Evolutionary conservation across 176 grass and related monocot species (phyloP), one percentile per base, ranked within the genome.

Genomic region (Elymus sibiricus): DNA sequence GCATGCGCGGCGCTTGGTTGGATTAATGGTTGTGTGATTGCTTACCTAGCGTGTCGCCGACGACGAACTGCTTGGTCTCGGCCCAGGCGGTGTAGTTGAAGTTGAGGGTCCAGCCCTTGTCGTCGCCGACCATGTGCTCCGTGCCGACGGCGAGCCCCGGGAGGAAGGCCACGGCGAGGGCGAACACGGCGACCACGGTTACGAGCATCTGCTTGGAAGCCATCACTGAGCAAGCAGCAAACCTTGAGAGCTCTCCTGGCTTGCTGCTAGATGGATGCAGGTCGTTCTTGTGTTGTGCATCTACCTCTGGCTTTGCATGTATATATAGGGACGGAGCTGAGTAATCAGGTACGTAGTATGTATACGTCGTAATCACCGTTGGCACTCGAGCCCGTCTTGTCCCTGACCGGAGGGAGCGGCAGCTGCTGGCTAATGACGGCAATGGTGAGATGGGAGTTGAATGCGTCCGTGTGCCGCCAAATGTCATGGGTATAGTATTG

Each of bases 21-120:
- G n/a, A n/a, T n/a, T n/a, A n/a, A n/a, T n/a, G n/a, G n/a, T n/a
- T n/a, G 49, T 53, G 7, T 53, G 3, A n/a, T n/a, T 8, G 26
- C 7, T 68, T 80, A 93, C 92, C 67, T 81, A 94, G 64, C 43
- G 76, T 86, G 76, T 94, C 92, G 66, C 92, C 92, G 62, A 87
- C 87, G 16, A 42, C 61, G 81, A 94, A 94, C 70, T 79, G 66
- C 29, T 87, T 91, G 28, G 44, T 68, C 6, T 63, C 71, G 4
- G 89, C 87, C 89, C 92, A 92, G 1, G 29, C 40, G 4, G 59
- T 34, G 67, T 91, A 91, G 84, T 92, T 67, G 81, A 87, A 78
- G 0, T 22, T 35, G 0, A 78, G 81, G 37, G 1, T 2, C 89
- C 92, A 92, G 22, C 92, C 92, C 2, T 37, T 15, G 1, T 51